Conservation (phyloP, 1,284 basidiomycete species). For the Microbotryum violaceum region DNA sequence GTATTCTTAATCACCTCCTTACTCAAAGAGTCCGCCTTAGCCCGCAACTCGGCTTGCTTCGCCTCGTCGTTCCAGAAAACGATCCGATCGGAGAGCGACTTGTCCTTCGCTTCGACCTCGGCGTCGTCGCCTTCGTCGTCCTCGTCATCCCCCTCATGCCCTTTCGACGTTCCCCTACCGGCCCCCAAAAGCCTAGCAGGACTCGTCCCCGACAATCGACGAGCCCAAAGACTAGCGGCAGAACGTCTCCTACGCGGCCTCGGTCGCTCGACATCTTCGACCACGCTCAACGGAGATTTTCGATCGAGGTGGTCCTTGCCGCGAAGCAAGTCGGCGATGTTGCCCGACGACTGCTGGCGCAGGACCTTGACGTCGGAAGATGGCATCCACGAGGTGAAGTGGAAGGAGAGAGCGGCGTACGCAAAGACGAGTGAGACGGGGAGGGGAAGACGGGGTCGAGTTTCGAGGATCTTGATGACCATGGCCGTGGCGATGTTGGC, state of each 20-base stretch:
- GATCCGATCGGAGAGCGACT: slow-evolving; percentile 41
- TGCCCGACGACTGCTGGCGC: slow-evolving; percentile 60
- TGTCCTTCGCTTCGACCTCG: slow-evolving; percentile 40
- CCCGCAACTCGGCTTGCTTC: slow-evolving; percentile 29
- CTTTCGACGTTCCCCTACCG: neutral
- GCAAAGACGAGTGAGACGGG: slow-evolving; percentile 75
- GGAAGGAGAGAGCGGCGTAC: slow-evolving; percentile 75
- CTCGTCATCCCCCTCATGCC: slow-evolving; percentile 14
- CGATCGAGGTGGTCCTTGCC: slow-evolving; percentile 77
- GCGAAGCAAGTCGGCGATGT: slow-evolving; percentile 55
- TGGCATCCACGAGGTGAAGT: slow-evolving; percentile 95
- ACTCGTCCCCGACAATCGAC: neutral
- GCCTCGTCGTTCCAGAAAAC: slow-evolving; percentile 30
- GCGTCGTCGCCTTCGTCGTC: slow-evolving; percentile 1
- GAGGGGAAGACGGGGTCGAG: slow-evolving; percentile 44
- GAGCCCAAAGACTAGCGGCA: slow-evolving; percentile 31
- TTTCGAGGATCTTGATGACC: slow-evolving; percentile 74
- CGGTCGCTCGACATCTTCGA: slow-evolving; percentile 52
- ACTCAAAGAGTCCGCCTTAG: slow-evolving; percentile 29
- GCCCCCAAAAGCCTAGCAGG: slow-evolving; percentile 5
- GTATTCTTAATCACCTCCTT: slow-evolving; percentile 29
- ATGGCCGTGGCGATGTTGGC: slow-evolving; percentile 75
- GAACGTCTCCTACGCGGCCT: slow-evolving; percentile 4
- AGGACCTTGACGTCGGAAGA: slow-evolving; percentile 74
- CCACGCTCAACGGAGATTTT: slow-evolving; percentile 68